A percentile compares a stretch with the other conserved stretches of the same genome.
These are phyloP conservation scores for Allomyces macrogynus DNA, from an alignment of 192 early-diverging fungal genomes.

Conservation along the genomic window DNA sequence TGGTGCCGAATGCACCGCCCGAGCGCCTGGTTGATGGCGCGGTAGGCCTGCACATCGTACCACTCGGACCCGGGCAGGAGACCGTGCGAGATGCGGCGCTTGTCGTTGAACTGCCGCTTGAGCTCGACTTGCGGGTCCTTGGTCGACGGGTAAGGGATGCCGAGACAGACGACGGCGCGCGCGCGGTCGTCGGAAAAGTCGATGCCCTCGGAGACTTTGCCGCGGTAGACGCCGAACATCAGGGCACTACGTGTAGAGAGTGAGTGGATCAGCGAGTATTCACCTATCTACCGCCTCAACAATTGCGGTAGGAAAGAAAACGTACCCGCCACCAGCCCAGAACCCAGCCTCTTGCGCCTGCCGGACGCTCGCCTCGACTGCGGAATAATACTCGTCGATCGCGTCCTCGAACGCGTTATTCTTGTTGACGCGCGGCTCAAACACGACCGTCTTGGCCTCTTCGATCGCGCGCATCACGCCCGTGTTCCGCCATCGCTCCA, in stretches of 20 bases:
- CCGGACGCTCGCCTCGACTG: conserved; percentile 10
- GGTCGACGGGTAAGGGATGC: conserved; percentile 30
- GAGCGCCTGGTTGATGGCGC: conserved; percentile 35
- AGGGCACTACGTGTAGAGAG: conserved; percentile 1
- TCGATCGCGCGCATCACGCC: conserved; percentile 9
- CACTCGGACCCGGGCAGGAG: conserved; percentile 20
- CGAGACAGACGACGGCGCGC: conserved; percentile 26
- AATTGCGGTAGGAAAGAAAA: neutral
- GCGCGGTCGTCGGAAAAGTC: conserved; percentile 22
- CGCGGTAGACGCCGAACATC: conserved; percentile 28
- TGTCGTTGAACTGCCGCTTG: conserved; percentile 29
- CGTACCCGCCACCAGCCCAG: neutral
- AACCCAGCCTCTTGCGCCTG: neutral
- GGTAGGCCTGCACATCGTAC: conserved; percentile 36
- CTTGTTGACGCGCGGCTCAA: conserved; percentile 16
- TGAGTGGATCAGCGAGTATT: too few species aligned
- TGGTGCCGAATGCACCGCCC: conserved; percentile 36
- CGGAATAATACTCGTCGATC: conserved; percentile 10
- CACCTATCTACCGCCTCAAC: too few species aligned
- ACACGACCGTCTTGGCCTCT: conserved; percentile 12
- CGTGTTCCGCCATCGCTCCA: conserved; percentile 18
- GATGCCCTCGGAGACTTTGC: conserved; percentile 25
- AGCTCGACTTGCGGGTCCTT: conserved; percentile 23
- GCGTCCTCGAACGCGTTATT: conserved; percentile 19
- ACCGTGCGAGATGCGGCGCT: neutral